A percentile compares a stretch with the other conserved stretches of the same genome.
Evolutionary conservation across 805 yeast species (phyloP).

Genomic region (Sporopachydermia lactativora): DNA sequence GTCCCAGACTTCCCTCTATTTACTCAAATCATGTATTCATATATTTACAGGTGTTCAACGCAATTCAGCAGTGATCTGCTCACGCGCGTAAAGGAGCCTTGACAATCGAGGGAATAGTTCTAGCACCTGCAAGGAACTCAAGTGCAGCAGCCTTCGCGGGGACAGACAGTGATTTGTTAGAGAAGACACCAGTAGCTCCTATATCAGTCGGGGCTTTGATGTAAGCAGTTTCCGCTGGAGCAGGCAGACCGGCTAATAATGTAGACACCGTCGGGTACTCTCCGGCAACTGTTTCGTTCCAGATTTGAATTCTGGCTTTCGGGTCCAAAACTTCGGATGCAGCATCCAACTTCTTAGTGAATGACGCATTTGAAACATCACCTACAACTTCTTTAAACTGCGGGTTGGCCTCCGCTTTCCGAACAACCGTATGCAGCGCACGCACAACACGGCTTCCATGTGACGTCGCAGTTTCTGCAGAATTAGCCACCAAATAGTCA

Average conservation of each 20-base stretch:
- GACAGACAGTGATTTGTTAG: background rate
- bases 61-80: background rate
- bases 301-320: background rate
- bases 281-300: background rate
- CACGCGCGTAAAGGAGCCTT: background rate
- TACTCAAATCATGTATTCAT: too few relatives aligned
- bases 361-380: background rate
- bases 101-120: background rate
- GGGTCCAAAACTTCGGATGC: background rate
- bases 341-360: background rate
- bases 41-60: background rate
- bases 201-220: background rate
- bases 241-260: background rate
- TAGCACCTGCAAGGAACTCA: background rate
- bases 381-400: background rate
- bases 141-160: background rate
- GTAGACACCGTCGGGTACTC: background rate
- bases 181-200: background rate
- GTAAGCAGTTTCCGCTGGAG: background rate
- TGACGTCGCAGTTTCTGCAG: background rate
- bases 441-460: slow-evolving; percentile 1
- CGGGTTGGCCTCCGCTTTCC: background rate
- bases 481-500: background rate
- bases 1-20: too few relatives aligned
- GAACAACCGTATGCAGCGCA: background rate